Conservation (phyloP, 768 basidiomycete genomes). For the Dentipellis sp. region DNA sequence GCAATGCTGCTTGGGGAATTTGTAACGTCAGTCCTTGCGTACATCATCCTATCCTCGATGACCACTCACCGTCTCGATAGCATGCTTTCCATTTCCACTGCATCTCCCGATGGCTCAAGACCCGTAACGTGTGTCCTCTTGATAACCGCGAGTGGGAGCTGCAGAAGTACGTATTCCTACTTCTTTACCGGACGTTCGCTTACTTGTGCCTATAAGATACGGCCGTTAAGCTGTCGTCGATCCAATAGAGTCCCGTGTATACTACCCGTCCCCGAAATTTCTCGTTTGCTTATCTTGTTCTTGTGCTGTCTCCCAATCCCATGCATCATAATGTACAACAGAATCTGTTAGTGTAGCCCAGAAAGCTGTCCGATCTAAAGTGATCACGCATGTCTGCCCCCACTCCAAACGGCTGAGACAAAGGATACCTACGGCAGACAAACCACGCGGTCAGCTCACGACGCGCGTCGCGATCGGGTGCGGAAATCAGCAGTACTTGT, state of each 20-base stretch:
- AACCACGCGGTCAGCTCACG: too few species aligned
- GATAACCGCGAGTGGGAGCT: slow-evolving; percentile 97
- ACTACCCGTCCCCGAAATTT: too few species aligned
- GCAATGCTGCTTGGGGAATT: slow-evolving; percentile 98
- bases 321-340: too few species aligned
- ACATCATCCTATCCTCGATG: neutral
- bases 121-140: slow-evolving; percentile 87
- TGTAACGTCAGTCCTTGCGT: slow-evolving; percentile 66
- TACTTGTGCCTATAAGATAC: slow-evolving; percentile 22
- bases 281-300: too few species aligned
- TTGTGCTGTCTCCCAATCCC: too few species aligned
- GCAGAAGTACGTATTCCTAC: slow-evolving; percentile 66
- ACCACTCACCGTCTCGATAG: slow-evolving; percentile 28
- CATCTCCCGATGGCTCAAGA: slow-evolving; percentile 99
- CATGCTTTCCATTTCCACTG: slow-evolving; percentile 99
- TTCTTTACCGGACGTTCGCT: neutral
- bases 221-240: slow-evolving; percentile 26
- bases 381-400: too few species aligned
- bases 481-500: too few species aligned
- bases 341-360: too few species aligned
- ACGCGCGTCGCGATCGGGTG: too few species aligned
- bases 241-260: neutral
- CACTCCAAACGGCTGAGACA: too few species aligned
- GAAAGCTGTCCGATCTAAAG: too few species aligned
- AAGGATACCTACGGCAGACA: too few species aligned